These are phyloP conservation scores for Zarea fungicola DNA, from an alignment of 2,329 filamentous ascomycete genomes.

Conservation along the genomic window DNA sequence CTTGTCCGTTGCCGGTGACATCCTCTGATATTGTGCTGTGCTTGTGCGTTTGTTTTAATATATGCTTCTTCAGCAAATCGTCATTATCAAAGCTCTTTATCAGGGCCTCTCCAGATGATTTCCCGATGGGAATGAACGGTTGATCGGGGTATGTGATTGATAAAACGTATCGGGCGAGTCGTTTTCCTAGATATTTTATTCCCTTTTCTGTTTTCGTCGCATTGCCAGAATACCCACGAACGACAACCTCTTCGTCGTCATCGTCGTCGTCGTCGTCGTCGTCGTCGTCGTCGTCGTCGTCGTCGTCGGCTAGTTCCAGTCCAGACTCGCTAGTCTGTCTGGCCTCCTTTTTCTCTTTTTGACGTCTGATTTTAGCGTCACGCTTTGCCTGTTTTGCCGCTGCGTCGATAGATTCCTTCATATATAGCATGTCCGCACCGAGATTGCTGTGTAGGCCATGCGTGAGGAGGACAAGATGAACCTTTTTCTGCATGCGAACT, in stretches of 20 bases:
- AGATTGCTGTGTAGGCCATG: constrained; percentile 95
- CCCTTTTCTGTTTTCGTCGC: constrained; percentile 87
- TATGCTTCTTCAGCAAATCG: constrained; percentile 40
- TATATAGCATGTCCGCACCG: constrained; percentile 90
- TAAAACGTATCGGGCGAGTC: constrained; percentile 85
- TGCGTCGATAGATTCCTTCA: constrained; percentile 95
- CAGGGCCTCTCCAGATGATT: constrained; percentile 42
- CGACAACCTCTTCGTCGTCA: constrained; percentile 79
- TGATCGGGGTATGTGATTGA: constrained; percentile 91
- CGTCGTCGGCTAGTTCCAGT: no score
- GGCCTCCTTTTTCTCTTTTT: constrained; percentile 37
- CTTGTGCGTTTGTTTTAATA: constrained; percentile 46
- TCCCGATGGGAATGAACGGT: constrained; percentile 67
- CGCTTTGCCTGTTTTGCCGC: constrained; percentile 68
- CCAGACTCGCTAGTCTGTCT: constrained; percentile 19
- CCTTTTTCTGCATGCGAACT: constrained; percentile 60
- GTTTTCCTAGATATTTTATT: constrained; percentile 94
- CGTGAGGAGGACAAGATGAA: constrained; percentile 88
- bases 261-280: constrained; percentile 57
- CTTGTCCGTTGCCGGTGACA: constrained; percentile 45
- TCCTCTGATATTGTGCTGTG: constrained; percentile 56
- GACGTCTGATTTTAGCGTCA: constrained; percentile 59
- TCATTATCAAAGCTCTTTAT: constrained; percentile 32
- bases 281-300: constrained; percentile 72
- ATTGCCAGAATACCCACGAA: constrained; percentile 85